These are phyloP conservation scores for Hericium erinaceus DNA, from an alignment of 768 basidiomycete species.

Conservation along the genomic window DNA sequence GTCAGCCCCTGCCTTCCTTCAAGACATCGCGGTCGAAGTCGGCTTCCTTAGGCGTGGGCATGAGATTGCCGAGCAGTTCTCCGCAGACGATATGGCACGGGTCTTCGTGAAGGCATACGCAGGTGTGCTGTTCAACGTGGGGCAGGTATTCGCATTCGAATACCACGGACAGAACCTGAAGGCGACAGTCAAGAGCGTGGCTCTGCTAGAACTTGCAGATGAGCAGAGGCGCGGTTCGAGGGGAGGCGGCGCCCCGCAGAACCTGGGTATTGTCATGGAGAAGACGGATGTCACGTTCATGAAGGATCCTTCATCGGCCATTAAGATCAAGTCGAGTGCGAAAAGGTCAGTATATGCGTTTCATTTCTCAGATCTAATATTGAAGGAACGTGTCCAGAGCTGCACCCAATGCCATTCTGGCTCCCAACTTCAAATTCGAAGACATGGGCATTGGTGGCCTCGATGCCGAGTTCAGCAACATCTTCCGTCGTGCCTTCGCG, in stretches of 20 bases:
- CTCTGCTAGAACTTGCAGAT: constrained; percentile 50
- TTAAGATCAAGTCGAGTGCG: constrained; percentile 87
- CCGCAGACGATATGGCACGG: constrained; percentile 76
- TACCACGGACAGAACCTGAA: constrained; percentile 81
- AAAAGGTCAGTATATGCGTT: constrained; percentile 51
- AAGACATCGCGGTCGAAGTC: constrained; percentile 74
- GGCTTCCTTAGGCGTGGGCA: constrained; percentile 48
- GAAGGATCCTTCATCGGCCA: constrained; percentile 70
- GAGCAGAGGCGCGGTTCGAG: constrained; percentile 41
- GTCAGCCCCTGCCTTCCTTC: constrained; percentile 51
- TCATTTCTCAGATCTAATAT: constrained; percentile 3
- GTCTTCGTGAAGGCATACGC: constrained; percentile 70
- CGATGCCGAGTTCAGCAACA: constrained; percentile 88
- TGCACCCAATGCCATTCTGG: constrained; percentile 88
- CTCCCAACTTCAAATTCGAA: constrained; percentile 98
- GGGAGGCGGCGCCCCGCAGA: constrained; percentile 13
- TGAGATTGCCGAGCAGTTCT: constrained; percentile 62
- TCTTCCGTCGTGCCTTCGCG: constrained; percentile 97
- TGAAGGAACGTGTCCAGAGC: constrained; percentile 37
- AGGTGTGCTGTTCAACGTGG: constrained; percentile 58
- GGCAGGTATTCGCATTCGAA: constrained; percentile 75
- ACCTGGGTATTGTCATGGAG: constrained; percentile 75
- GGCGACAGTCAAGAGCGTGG: constrained; percentile 52
- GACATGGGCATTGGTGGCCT: constrained; percentile 99
- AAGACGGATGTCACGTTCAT: constrained; percentile 88